Base-by-base conservation (phyloP, 2,329 filamentous ascomycete genomes). In the Aspergillus persii region DNA sequence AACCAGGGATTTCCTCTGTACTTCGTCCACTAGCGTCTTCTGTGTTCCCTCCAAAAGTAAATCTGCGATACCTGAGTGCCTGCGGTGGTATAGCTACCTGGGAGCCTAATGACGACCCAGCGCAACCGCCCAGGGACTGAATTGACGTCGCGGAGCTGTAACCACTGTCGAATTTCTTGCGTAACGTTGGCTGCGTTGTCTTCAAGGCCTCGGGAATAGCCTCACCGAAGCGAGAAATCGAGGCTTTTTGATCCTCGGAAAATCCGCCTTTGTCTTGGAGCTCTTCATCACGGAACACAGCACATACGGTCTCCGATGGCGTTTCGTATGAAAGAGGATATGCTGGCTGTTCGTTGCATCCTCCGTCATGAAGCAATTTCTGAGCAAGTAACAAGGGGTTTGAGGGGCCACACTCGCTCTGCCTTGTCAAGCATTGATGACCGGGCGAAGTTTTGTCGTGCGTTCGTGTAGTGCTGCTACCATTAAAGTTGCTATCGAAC, bases 81-180 rank as follows among this genome's bases (percentile, higher is more conserved):
- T 23, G 58, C 18, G 53, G 56, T 47, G 5, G 12, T 47, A 49
- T 36, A 48, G 68, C 71, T 7, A 58, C 33, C 27, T 71, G 69
- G 12, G 70, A 73, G 53, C 68, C 71, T 18, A 69, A 55, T 2
- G 71, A 72, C 1, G 52, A 62, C 31, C 66, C 62, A 44, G 68
- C 65, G 18, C 61, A 63, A 39, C 62, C 68, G 18, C 66, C 69
- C 44, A 68, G 52, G 9, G 71, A 75, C 48, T 66, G 66, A 18
- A 70, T 55, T 1, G 74, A 76, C 8, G 70, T 68, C 11, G 71
- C 70, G 33, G 74, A 76, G 56, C 74, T 76, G 57, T 77, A 77
- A 23, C 75, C 75, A 54, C 74, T 76, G 57, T 77, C 75, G 11
- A 67, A 68, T 54, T 76, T 75, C 55, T 62, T 68, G 39, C 71